Evolutionary conservation across 139 green algal genomes (phyloP), one percentile per base, ranked within the genome.

Genomic region (Chlamydomonas applanata): DNA sequence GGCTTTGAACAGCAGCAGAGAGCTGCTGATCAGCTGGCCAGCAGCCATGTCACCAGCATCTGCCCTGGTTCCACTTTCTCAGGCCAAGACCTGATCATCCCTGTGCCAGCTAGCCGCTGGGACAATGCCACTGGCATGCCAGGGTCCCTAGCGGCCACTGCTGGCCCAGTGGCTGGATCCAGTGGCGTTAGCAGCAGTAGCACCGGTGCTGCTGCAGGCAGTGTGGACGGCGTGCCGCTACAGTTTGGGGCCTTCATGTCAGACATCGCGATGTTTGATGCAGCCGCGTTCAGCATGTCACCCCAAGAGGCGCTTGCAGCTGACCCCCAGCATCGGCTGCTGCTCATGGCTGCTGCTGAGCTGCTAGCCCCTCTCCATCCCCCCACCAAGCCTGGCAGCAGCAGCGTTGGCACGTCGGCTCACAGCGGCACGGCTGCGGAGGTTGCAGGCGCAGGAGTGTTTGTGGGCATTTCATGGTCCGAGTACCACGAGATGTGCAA

Each of bases 401-500:
- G n/a, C n/a, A n/a, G n/a, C n/a, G n/a, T n/a, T n/a, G n/a, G n/a
- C n/a, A n/a, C n/a, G n/a, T n/a, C n/a, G 40, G 40, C 40, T 11
- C 11, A 7, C 40, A 49, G 40, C 11, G 40, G 11, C 40, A 11
- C 40, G 11, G 40, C 40, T 49, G 7, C 40, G n/a, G 11, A 49
- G 40, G 7, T 49, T 49, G 40, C 7, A 49, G 40, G 40, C 40
- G 40, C 40, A 1, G 86, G 82, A 29, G 89, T 93, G 65, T 92
- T 78, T 70, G 73, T 93, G 40, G 90, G 90, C 44, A 86, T 92
- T 35, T 88, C 79, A 35, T 94, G 86, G 82, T 90, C 77, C 2
- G 91, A 96, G 70, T 96, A 94, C 72, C 71, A 82, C 25, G 27
- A 76, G 19, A 72, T 96, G 34, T 64, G 56, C 24, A 14, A 62